Base-by-base conservation (phyloP, 352 stramenopile genomes). In the Phytophthora pistaciae region DNA sequence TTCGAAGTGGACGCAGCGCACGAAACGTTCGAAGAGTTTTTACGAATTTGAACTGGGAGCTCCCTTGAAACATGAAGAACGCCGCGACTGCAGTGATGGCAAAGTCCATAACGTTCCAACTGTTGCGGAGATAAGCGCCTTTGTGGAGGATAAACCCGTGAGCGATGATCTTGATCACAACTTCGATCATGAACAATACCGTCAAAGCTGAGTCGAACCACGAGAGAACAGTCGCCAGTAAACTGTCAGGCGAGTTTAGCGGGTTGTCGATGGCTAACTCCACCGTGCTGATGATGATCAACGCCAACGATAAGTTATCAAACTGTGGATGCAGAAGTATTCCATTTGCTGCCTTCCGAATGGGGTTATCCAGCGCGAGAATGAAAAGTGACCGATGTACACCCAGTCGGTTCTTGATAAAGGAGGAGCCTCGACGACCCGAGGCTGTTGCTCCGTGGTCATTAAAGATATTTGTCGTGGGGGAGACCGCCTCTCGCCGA, bases 41-140 rank as follows among this genome's bases (percentile, higher is more conserved):
- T 14, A 91, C 69, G 60, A 90, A 90, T 65, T 88, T 87, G 70
- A 82, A 88, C 44, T 93, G 66, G 23, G 83, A 66, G 75, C 70
- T 74, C 63, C 97, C 78, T 80, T 95, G 82, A 60, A 83, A 55
- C 85, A 64, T 74, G 80, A 98, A 94, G 31, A 84, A 95, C 63
- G 54, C 64, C 59, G 83, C 80, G 66, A 96, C 61, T 42, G 75
- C 52, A 2, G 96, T 95, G 56, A 98, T 95, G 16, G 92, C 66
- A 58, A 98, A 97, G 58, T 98, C 94, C 52, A 98, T 87, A 8
- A 92, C 61, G 68, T 98, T 98, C 92, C 93, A 98, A 33, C 74
- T 72, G 58, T 95, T 91, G 18, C 85, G 79, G 8, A 97, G 64
- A 55, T 98, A 98, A 25, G 75, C 74, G 27, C 86, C 72, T 27